These are phyloP conservation scores for Acanthamoeba healyi DNA, from an alignment of 208 protist species.

Conservation along the genomic window DNA sequence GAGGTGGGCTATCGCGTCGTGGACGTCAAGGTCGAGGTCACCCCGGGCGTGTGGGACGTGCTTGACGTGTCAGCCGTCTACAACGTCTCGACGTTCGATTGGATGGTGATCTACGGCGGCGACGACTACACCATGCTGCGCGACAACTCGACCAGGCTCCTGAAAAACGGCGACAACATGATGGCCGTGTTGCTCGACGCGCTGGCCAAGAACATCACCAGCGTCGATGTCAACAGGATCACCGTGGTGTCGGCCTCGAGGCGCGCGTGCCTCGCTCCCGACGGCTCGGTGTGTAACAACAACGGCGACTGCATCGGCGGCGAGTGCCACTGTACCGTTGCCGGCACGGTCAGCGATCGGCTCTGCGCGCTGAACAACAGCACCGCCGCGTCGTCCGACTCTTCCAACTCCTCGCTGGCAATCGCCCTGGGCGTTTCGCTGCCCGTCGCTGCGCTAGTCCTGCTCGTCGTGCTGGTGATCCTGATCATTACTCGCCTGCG, in stretches of 20 bases:
- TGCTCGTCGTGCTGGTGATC: not conserved
- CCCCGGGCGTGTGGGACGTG: not conserved
- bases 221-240: not conserved
- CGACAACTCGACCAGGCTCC: not conserved
- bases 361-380: not conserved
- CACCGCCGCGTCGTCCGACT: constrained; percentile 15
- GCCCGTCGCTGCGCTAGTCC: not conserved
- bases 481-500: not conserved
- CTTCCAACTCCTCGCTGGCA: not conserved
- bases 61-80: constrained; percentile 10
- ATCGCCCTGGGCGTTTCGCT: constrained; percentile 58
- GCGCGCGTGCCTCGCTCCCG: not conserved
- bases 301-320: constrained; percentile 1
- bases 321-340: constrained; percentile 5
- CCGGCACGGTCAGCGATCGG: not conserved
- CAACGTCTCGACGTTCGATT: not conserved
- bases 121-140: constrained; percentile 68
- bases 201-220: constrained; percentile 10
- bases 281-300: constrained; percentile 35
- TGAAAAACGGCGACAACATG: constrained; percentile 48
- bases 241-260: not conserved
- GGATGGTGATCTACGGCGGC: constrained; percentile 53
- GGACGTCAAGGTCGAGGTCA: constrained; percentile 21
- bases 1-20: not conserved
- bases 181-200: constrained; percentile 39